Conservation (phyloP, 2,329 filamentous ascomycete genomes). For the Blastomyces gilchristii region DNA sequence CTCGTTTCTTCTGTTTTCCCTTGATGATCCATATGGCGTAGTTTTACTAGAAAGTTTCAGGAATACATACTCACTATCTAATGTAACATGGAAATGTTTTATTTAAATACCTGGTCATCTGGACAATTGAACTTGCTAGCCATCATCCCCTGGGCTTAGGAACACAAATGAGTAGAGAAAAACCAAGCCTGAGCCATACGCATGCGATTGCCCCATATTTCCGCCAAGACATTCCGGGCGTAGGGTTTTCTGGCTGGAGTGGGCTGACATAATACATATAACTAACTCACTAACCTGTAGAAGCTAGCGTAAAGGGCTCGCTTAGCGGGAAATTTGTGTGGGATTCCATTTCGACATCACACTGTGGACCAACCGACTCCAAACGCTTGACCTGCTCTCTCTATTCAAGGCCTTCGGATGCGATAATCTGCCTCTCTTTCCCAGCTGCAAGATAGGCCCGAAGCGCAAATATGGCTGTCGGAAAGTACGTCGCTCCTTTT, state of each 20-base stretch:
- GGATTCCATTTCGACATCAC: constrained; percentile 32
- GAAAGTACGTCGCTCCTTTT: constrained; percentile 50
- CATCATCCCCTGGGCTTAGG: too few relatives aligned
- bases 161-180: neutral
- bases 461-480: constrained; percentile 70
- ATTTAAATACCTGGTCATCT: neutral
- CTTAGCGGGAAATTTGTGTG: constrained; percentile 39
- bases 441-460: constrained; percentile 33
- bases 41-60: neutral
- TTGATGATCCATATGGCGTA: neutral
- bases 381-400: constrained; percentile 29
- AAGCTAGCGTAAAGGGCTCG: constrained; percentile 23
- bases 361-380: constrained; percentile 26
- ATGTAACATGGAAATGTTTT: neutral
- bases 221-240: neutral
- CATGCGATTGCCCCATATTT: too few relatives aligned
- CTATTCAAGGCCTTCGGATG: constrained; percentile 30
- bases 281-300: constrained; percentile 7
- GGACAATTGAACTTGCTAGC: neutral
- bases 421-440: constrained; percentile 36
- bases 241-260: neutral
- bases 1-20: neutral
- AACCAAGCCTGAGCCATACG: too few relatives aligned
- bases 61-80: neutral
- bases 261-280: constrained; percentile 6